phyloP scores from a whole-genome alignment of 495 filamentous ascomycete species.

The Sabuloglossum arenarium region DNA sequence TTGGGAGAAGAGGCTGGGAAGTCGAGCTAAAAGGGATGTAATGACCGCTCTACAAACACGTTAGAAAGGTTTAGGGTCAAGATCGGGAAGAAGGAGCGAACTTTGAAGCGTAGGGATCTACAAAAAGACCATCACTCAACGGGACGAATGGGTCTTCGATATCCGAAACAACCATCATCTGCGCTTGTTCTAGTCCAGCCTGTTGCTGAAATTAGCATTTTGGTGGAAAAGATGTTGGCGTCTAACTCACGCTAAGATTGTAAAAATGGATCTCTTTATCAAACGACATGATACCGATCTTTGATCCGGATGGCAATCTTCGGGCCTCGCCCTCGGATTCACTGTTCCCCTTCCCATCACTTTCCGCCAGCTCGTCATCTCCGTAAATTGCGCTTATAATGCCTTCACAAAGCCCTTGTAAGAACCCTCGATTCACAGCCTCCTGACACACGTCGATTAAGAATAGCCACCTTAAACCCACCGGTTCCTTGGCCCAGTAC shows the following conservation, averaged over 20 bases:
- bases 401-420: slow-evolving; percentile 83
- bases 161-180: slow-evolving; percentile 98
- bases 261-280: slow-evolving; percentile 96
- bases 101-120: slow-evolving; percentile 87
- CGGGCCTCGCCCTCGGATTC: slow-evolving; percentile 30
- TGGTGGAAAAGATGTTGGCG: background rate
- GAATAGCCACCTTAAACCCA: slow-evolving; percentile 73
- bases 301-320: slow-evolving; percentile 55
- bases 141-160: slow-evolving; percentile 95
- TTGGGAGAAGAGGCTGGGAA: slow-evolving; percentile 67
- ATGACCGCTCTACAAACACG: slow-evolving; percentile 40
- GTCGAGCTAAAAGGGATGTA: slow-evolving; percentile 52
- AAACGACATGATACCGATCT: slow-evolving; percentile 87
- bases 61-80: slow-evolving; percentile 1
- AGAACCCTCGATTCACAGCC: slow-evolving; percentile 66
- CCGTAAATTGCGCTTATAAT: slow-evolving; percentile 72
- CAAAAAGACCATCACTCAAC: slow-evolving; percentile 77
- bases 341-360: slow-evolving; percentile 28
- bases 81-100: slow-evolving; percentile 15
- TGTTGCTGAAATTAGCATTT: slow-evolving; percentile 14
- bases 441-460: slow-evolving; percentile 84
- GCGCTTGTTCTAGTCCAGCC: slow-evolving; percentile 63
- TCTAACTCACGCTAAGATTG: slow-evolving; percentile 53
- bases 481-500: slow-evolving; percentile 92
- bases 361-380: slow-evolving; percentile 21